phyloP scores from a whole-genome alignment of 208 protist species.

The Crithidia sp. region DNA sequence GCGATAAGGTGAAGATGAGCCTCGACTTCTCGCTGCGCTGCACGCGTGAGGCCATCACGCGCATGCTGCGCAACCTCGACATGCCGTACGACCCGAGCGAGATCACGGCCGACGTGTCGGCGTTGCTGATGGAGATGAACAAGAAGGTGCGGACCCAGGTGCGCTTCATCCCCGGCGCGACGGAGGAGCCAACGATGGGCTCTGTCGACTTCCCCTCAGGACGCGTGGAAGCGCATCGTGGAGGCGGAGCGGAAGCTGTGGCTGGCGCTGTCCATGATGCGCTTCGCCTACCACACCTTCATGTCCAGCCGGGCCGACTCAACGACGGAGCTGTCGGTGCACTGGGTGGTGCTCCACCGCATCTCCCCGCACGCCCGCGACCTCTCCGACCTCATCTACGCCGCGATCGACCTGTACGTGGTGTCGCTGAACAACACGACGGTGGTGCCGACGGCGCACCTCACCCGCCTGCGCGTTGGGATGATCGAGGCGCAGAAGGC shows the following conservation, averaged over 20 bases:
- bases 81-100: conserved; percentile 82
- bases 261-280: conserved; percentile 85
- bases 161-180: conserved; percentile 75
- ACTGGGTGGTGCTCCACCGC: conserved; percentile 91
- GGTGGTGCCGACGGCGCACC: conserved; percentile 74
- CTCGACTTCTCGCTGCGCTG: conserved; percentile 85
- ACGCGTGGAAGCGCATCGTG: conserved; percentile 73
- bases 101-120: conserved; percentile 62
- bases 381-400: conserved; percentile 85
- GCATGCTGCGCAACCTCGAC: conserved; percentile 87
- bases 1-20: conserved; percentile 79
- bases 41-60: conserved; percentile 74
- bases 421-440: conserved; percentile 81
- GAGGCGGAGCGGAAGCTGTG: conserved; percentile 72
- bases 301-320: conserved; percentile 80
- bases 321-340: conserved; percentile 68
- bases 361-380: conserved; percentile 83
- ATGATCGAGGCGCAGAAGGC: conserved; percentile 82
- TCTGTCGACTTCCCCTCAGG: conserved; percentile 79
- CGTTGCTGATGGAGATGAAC: conserved; percentile 78
- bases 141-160: conserved; percentile 66
- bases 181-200: conserved; percentile 85
- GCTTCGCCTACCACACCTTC: conserved; percentile 85
- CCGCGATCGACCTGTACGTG: conserved; percentile 81
- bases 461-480: conserved; percentile 75